Base-by-base conservation (phyloP, 495 filamentous ascomycete genomes). In the Lophiotrema nucula region DNA sequence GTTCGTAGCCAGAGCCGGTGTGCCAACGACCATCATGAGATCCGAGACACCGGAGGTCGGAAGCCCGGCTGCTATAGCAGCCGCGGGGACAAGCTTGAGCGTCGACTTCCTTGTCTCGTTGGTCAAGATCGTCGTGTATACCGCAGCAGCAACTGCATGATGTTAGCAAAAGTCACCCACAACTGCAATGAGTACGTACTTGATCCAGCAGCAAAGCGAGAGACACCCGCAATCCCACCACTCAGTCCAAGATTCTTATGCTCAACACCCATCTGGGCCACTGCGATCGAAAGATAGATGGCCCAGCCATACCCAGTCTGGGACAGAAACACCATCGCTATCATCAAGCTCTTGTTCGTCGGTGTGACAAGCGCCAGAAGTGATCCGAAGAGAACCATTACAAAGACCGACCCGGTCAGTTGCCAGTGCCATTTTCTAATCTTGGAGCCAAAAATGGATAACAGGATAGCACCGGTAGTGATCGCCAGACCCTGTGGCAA, bases 321-420 rank as follows among this genome's bases (percentile, higher is more conserved):
- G n/a, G 22, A 50, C 18, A 72, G 50, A 38, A 72, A 70, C 12
- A 69, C 58, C 38, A 72, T 69, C 13, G 62, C 69, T 39, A 71
- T 70, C 49, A 70, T 69, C 45, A 67, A 51, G 1, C 54, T 53
- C 45, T 64, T 70, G 57, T 64, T 67, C 22, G 31, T 33, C 15
- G 67, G 66, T 18, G 51, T 71, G 10, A 48, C 69, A 12, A 72
- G 56, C 8, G 61, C 70, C 45, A 72, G 50, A 6, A 72, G 56
- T 5, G 49, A 19, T n/a, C 64, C 64, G 48, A 67, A 67, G 18
- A 67, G 27, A 1, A 52, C 39, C 64, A 67, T 67, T 28, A 67
- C 35, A 22, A 45, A 19, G 22, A 52, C 22, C 26, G 41, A 43
- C 4, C 6, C 48, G 12, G 46, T 64, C 2, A 59, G 28, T n/a